Conservation (phyloP, 2,329 filamentous ascomycete genomes). For the Tetracladium maxilliforme region DNA sequence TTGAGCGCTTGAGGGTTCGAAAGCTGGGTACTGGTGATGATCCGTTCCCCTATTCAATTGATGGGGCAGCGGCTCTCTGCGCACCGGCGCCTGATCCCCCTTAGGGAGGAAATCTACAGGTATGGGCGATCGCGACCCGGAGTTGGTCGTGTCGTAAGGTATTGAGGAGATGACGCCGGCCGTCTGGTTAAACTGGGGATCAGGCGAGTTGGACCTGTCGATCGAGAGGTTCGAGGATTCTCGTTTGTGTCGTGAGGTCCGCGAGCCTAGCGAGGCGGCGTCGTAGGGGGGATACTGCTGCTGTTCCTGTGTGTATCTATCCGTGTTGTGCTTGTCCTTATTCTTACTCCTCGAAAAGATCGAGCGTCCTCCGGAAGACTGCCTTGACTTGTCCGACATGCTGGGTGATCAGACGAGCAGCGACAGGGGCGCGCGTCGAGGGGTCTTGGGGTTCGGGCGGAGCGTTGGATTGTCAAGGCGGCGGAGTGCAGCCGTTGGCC, state of each 20-base stretch:
- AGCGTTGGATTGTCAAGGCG: too few relatives aligned
- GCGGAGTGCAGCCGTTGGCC: too few relatives aligned
- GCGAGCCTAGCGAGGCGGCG: conserved; percentile 46
- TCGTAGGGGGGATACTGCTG: conserved; percentile 48
- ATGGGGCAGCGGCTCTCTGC: conserved; percentile 65
- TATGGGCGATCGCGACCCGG: conserved; percentile 55
- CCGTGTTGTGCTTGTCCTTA: conserved; percentile 66
- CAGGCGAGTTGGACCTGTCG: conserved; percentile 50
- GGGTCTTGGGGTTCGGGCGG: too few relatives aligned
- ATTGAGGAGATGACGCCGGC: conserved; percentile 79
- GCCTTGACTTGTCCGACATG: conserved; percentile 64
- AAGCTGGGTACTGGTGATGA: conserved; percentile 78
- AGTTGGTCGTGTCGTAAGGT: conserved; percentile 59
- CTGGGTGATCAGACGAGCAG: conserved; percentile 5
- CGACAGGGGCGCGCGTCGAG: too few relatives aligned
- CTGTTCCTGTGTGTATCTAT: conserved; percentile 45
- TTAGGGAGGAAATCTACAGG: conserved; percentile 60
- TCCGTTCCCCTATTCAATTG: conserved; percentile 72
- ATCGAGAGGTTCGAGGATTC: conserved; percentile 59
- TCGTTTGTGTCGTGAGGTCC: conserved; percentile 61
- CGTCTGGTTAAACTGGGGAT: conserved; percentile 54
- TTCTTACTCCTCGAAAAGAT: conserved; percentile 86
- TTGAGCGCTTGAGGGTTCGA: conserved; percentile 38
- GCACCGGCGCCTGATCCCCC: conserved; percentile 43
- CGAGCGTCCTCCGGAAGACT: conserved; percentile 66